phyloP scores from a whole-genome alignment of 2,329 filamentous ascomycete species.

The Aspergillus luchuensis region DNA sequence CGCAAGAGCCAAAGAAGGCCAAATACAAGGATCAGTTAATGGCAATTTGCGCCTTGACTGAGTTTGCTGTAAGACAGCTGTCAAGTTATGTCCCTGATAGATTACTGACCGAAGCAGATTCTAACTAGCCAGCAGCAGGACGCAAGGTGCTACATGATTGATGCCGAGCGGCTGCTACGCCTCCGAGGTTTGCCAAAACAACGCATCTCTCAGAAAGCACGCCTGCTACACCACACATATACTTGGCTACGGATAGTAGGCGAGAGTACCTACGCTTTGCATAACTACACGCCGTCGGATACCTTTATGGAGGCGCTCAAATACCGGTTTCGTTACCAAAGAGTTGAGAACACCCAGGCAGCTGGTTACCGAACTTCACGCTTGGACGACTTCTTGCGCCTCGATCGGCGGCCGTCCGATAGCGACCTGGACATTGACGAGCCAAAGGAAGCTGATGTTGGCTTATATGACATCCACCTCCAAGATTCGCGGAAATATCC shows the following conservation, averaged over 20 bases:
- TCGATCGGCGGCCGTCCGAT: slow-evolving; percentile 38
- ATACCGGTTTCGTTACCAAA: slow-evolving; percentile 5
- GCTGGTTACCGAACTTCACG: slow-evolving; percentile 29
- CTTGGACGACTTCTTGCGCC: slow-evolving; percentile 45
- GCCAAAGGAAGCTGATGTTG: slow-evolving; percentile 36
- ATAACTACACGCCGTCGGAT: slow-evolving; percentile 29
- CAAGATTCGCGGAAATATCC: slow-evolving; percentile 38
- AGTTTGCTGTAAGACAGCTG: slow-evolving; percentile 32
- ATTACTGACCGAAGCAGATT: slow-evolving; percentile 22
- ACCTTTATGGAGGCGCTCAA: slow-evolving; percentile 26
- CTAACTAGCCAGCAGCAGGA: slow-evolving; percentile 34
- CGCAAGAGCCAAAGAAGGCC: slow-evolving; percentile 31
- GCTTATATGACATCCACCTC: slow-evolving; percentile 44
- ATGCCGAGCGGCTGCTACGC: slow-evolving; percentile 43
- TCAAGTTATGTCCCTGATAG: too few species aligned
- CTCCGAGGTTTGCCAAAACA: slow-evolving; percentile 39
- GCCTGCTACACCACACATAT: slow-evolving; percentile 45
- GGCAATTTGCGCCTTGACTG: slow-evolving; percentile 37
- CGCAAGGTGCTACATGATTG: slow-evolving; percentile 40
- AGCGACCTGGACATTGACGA: slow-evolving; percentile 44
- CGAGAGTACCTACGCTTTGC: slow-evolving; percentile 38
- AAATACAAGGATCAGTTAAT: slow-evolving; percentile 46
- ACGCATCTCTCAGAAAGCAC: slow-evolving; percentile 39
- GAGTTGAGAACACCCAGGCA: background rate
- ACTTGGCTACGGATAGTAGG: slow-evolving; percentile 42